Evolutionary conservation across 2,329 filamentous ascomycete species (phyloP), one percentile per base, ranked within the genome.

Genomic region (Verticillium dahliae): DNA sequence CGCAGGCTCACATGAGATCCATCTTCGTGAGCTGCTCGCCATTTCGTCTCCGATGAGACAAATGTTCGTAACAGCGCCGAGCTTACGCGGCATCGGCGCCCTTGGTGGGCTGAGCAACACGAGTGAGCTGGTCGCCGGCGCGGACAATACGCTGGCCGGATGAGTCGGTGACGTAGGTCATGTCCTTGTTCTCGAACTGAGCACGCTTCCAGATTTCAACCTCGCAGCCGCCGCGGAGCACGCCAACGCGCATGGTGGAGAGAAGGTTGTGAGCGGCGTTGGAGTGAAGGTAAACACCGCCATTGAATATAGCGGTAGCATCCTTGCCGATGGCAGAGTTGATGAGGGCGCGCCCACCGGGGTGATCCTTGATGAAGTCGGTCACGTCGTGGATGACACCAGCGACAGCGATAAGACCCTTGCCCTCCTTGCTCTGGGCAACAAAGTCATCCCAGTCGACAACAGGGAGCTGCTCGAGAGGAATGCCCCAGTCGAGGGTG

Each of bases 121-220:
- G 92, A 68, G 93, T 97, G 63, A 91, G 85, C 79, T 97, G 93
- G 69, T 86, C 82, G 60, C 92, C 92, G 67, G 93, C 92, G 66
- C 93, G 89, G 71, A 96, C 85, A 68, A 97, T 92, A 66, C 90
- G 88, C 75, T 91, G 85, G 58, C 92, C 93, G 60, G 86, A 81
- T 15, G 87, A 90, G 73, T 97, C 93, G 74, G 91, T 92, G 74
- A 91, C 85, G 67, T 90, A 88, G 62, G 88, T 86, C 62, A 90
- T 83, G 69, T 93, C 90, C 81, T 94, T 93, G 81, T 90, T 91
- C 78, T 93, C 90, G 69, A 87, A 85, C 75, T 93, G 89, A 61
- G 90, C 86, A 52, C 90, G 88, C 85, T 95, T 95, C 91, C 91
- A 96, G 76, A 95, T 92, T 82, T 96, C 91, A 34, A 96, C 91